phyloP scores from a whole-genome alignment of 2,329 filamentous ascomycete species.

The Ceratocystis cubensis region DNA sequence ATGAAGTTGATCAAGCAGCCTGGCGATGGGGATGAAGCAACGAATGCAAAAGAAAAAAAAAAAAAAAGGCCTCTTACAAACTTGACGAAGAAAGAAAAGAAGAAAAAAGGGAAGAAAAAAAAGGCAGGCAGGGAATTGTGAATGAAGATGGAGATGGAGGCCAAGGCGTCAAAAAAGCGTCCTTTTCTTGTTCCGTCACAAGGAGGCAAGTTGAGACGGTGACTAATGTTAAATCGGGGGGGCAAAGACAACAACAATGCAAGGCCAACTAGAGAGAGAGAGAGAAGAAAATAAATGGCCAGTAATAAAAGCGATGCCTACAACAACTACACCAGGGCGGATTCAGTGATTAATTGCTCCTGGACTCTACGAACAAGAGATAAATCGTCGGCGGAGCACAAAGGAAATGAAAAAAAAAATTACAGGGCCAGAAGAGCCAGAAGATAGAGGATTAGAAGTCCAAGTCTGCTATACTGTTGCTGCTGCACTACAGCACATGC shows the following conservation, averaged over 20 bases:
- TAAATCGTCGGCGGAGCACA: no score
- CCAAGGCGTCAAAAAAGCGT: constrained; percentile 1
- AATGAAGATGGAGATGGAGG: constrained; percentile 6
- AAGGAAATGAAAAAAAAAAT: neutral
- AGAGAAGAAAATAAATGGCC: neutral
- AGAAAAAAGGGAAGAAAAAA: neutral
- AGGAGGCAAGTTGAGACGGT: constrained; percentile 13
- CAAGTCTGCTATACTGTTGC: neutral
- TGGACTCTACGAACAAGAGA: no score
- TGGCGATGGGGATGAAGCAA: constrained; percentile 3
- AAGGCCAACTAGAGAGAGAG: neutral
- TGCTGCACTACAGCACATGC: neutral
- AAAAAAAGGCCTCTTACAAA: neutral
- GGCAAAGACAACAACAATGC: neutral
- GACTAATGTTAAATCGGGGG: constrained; percentile 3
- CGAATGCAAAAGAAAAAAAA: neutral
- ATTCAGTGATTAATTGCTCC: no score
- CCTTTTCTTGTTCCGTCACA: constrained; percentile 3
- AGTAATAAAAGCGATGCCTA: no score
- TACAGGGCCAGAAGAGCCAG: neutral
- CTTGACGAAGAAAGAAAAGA: neutral
- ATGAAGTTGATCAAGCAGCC: constrained; percentile 7
- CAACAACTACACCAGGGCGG: no score
- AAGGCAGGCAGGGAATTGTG: neutral
- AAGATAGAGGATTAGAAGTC: neutral